These are phyloP conservation scores for Jasminum sambac DNA, from an alignment of 257 asterid genomes.

Conservation along the genomic window DNA sequence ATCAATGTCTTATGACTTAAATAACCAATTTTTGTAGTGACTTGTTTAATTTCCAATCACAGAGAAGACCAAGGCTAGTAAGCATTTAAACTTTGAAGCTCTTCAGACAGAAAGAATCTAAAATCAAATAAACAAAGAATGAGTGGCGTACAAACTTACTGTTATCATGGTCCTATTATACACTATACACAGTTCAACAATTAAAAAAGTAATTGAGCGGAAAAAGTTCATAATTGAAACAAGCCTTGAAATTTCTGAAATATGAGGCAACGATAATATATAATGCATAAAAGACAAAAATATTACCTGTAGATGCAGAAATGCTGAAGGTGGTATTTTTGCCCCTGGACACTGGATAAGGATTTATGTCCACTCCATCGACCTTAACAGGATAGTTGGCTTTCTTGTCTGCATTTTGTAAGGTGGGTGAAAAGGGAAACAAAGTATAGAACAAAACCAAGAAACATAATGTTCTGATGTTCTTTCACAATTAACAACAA, in stretches of 20 bases:
- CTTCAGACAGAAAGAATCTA: no score
- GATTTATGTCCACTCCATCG: conserved; percentile 57
- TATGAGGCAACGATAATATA: not conserved
- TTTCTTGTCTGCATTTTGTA: conserved; percentile 50
- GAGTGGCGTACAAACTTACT: not conserved
- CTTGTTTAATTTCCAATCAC: not conserved
- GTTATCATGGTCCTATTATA: not conserved
- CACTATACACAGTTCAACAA: not conserved
- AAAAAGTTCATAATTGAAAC: conserved; percentile 2
- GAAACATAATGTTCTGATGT: not conserved
- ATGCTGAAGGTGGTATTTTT: conserved; percentile 60
- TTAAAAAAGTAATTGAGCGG: not conserved
- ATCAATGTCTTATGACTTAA: not conserved
- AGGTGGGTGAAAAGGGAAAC: not conserved
- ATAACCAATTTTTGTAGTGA: not conserved
- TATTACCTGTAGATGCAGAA: conserved; percentile 65
- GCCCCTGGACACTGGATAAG: conserved; percentile 64
- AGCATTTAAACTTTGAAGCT: no score
- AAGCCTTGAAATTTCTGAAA: not conserved
- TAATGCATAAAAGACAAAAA: conserved; percentile 1
- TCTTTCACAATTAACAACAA: not conserved
- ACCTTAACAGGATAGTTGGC: conserved; percentile 63
- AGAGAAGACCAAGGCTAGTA: no score
- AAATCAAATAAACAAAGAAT: not conserved
- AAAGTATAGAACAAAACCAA: not conserved